phyloP scores from a whole-genome alignment of 495 filamentous ascomycete genomes.

The Neurospora terricola region DNA sequence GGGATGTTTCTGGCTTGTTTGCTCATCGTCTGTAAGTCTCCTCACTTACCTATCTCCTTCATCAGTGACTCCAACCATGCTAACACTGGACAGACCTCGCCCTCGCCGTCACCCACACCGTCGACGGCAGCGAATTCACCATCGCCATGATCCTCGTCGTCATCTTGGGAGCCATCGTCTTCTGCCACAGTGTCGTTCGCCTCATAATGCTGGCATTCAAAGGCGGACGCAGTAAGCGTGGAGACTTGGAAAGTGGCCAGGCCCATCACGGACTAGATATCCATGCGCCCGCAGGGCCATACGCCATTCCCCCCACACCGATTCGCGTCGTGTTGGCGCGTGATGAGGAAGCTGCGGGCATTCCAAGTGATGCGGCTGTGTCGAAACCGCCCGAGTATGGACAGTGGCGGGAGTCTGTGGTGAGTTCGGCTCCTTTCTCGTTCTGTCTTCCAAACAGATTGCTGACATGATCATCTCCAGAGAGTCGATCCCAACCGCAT shows the following conservation, averaged over 20 bases:
- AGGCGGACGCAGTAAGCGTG: slow-evolving; percentile 17
- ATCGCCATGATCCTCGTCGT: slow-evolving; percentile 69
- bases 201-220: slow-evolving; percentile 54
- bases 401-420: slow-evolving; percentile 71
- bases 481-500: slow-evolving; percentile 71
- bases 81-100: slow-evolving; percentile 47
- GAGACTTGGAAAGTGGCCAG: slow-evolving; percentile 2
- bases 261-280: background rate
- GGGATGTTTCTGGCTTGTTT: slow-evolving; percentile 43
- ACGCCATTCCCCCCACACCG: slow-evolving; percentile 50
- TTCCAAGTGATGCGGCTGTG: slow-evolving; percentile 42
- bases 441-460: background rate
- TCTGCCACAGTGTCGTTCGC: slow-evolving; percentile 66
- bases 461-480: slow-evolving; percentile 23
- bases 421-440: slow-evolving; percentile 35
- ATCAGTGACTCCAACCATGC: background rate
- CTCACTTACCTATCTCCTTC: background rate
- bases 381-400: slow-evolving; percentile 80
- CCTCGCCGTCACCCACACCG: slow-evolving; percentile 50
- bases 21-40: slow-evolving; percentile 48
- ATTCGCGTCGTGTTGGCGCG: slow-evolving; percentile 51
- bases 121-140: slow-evolving; percentile 54
- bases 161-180: slow-evolving; percentile 61
- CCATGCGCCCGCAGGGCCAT: slow-evolving; percentile 21
- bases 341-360: slow-evolving; percentile 52